A percentile compares a stretch with the other conserved stretches of the same genome.
Evolutionary conservation across 345 rosid genomes (phyloP).

Genomic region (Cardamine chenopodiifolia): DNA sequence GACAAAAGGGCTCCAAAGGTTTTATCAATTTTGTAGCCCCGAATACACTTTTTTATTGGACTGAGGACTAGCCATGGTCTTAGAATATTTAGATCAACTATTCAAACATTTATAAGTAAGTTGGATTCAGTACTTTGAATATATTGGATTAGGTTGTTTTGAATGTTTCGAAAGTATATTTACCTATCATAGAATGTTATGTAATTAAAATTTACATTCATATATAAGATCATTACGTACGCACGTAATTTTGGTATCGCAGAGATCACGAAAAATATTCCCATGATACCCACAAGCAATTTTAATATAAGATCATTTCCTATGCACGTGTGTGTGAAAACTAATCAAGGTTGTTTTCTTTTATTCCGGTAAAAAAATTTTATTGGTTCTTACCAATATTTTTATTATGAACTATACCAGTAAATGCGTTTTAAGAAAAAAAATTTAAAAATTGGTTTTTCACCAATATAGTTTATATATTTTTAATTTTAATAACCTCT

Average conservation of each 20-base stretch:
- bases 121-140: background rate
- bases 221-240: too few species aligned
- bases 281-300: background rate
- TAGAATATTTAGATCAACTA: background rate
- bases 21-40: background rate
- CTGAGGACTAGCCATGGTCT: background rate
- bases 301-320: background rate
- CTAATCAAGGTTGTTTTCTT: slow-evolving; percentile 19
- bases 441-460: too few species aligned
- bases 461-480: too few species aligned
- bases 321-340: slow-evolving; percentile 2
- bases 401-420: too few species aligned
- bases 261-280: background rate
- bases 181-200: background rate
- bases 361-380: too few species aligned
- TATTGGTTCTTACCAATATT: too few species aligned
- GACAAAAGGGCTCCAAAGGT: background rate
- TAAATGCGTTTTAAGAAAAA: too few species aligned
- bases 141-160: background rate
- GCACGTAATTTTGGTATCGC: too few species aligned
- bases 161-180: background rate
- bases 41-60: background rate
- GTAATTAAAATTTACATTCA: too few species aligned
- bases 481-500: too few species aligned
- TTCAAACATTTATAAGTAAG: background rate